phyloP scores from a whole-genome alignment of 805 yeast species.

The Teunomyces lycoperdinae region DNA sequence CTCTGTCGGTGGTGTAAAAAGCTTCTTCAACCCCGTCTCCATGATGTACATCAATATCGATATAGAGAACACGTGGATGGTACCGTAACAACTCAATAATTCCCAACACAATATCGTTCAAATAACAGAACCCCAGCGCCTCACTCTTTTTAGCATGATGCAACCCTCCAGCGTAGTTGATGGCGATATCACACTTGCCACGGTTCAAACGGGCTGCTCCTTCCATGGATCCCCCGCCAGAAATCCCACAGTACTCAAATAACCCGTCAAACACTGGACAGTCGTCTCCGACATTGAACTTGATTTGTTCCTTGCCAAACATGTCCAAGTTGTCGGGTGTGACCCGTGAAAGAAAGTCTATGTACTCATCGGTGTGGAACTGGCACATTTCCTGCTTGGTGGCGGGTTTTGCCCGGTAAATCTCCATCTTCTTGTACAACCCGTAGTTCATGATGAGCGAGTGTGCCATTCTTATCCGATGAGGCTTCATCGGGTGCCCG shows the following conservation, averaged over 20 bases:
- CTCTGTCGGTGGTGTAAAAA: constrained; percentile 86
- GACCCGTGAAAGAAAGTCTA: constrained; percentile 85
- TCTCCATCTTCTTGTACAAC: constrained; percentile 93
- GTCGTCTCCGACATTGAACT: constrained; percentile 94
- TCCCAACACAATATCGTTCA: constrained; percentile 86
- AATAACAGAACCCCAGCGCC: constrained; percentile 88
- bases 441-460: constrained; percentile 96
- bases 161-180: constrained; percentile 90
- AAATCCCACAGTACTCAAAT: constrained; percentile 71
- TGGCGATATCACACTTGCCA: constrained; percentile 86
- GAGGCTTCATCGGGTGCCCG: constrained; percentile 99
- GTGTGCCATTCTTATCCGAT: constrained; percentile 97
- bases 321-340: constrained; percentile 88
- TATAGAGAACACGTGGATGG: constrained; percentile 82
- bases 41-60: constrained; percentile 89
- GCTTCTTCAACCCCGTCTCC: constrained; percentile 97
- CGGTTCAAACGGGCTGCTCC: constrained; percentile 81
- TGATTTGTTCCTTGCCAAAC: constrained; percentile 83
- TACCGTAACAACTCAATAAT: constrained; percentile 74
- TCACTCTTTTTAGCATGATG: constrained; percentile 91
- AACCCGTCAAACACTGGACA: constrained; percentile 82
- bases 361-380: constrained; percentile 96
- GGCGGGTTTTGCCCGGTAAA: constrained; percentile 95
- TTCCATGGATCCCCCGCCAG: constrained; percentile 88
- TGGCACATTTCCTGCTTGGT: constrained; percentile 98